Evolutionary conservation across 108 stramenopile species (phyloP).

Genomic region (Fragilaria crotonensis): DNA sequence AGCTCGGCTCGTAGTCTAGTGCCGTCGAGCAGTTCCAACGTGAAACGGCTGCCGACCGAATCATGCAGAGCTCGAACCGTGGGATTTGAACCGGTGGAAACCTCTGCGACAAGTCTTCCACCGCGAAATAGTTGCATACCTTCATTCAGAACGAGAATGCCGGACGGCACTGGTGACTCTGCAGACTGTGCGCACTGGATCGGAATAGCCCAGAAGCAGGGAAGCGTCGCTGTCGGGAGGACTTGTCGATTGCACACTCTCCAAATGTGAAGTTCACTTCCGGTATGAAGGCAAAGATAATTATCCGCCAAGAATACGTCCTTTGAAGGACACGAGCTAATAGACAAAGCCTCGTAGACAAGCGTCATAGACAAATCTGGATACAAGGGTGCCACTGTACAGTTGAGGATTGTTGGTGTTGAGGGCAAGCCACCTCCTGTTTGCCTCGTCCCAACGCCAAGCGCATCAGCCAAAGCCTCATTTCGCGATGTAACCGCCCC

Average conservation of each 20-base stretch:
- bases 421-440: neutral
- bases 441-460: constrained; percentile 21
- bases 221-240: neutral
- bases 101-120: neutral
- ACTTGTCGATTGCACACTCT: neutral
- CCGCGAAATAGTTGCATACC: neutral
- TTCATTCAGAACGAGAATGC: neutral
- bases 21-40: neutral
- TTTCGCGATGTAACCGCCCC: constrained; percentile 8
- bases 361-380: neutral
- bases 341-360: neutral
- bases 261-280: neutral
- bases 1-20: neutral
- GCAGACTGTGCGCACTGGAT: neutral
- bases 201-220: neutral
- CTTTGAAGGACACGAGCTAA: neutral
- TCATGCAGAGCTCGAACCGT: neutral
- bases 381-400: too few species aligned
- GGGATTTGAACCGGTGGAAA: neutral
- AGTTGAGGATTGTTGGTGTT: neutral
- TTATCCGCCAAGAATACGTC: neutral
- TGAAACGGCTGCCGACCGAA: neutral
- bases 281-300: neutral
- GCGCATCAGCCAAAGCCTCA: constrained; percentile 44
- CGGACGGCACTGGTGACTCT: neutral